Percentiles rank a stretch among this genome's conserved stretches.
Conservation (phyloP, 2,329 filamentous ascomycete genomes). For the Penicillium sp. region DNA sequence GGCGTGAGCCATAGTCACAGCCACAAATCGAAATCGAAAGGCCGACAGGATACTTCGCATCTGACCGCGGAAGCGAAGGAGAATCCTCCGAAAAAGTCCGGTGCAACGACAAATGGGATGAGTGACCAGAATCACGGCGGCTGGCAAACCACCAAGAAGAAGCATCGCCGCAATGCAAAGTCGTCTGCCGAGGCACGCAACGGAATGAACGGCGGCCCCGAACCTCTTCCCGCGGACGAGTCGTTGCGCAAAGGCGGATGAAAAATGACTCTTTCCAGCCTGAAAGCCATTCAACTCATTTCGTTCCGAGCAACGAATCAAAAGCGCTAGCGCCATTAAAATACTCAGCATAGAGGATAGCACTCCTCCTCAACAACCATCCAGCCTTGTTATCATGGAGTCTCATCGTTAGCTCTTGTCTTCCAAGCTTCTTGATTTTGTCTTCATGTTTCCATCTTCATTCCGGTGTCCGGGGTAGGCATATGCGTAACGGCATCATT, state of each 20-base stretch:
- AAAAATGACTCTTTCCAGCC: slow-evolving; percentile 15
- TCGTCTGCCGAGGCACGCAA: slow-evolving; percentile 37
- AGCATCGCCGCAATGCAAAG: slow-evolving; percentile 44
- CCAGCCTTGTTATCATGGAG: not conserved
- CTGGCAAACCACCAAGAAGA: slow-evolving; percentile 53
- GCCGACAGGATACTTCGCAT: slow-evolving; percentile 34
- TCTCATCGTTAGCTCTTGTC: not conserved
- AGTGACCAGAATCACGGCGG: slow-evolving; percentile 33
- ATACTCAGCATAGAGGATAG: not conserved
- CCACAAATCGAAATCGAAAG: slow-evolving; percentile 41
- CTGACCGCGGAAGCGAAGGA: slow-evolving; percentile 34
- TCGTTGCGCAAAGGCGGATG: slow-evolving; percentile 52
- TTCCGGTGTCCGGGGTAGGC: not conserved
- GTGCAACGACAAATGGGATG: slow-evolving; percentile 31
- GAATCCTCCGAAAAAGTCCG: slow-evolving; percentile 32
- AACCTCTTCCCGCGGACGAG: slow-evolving; percentile 48
- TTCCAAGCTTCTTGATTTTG: not conserved
- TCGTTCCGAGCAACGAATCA: not conserved
- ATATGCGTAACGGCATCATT: slow-evolving; percentile 5
- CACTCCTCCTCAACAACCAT: not conserved
- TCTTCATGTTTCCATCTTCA: slow-evolving; percentile 5
- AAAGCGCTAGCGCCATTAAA: not conserved
- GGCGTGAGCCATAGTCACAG: slow-evolving; percentile 36
- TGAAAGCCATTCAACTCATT: not conserved
- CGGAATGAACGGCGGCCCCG: slow-evolving; percentile 34